Conservation (phyloP, 2,329 filamentous ascomycete species). For the Rhinocladiella mackenziei region DNA sequence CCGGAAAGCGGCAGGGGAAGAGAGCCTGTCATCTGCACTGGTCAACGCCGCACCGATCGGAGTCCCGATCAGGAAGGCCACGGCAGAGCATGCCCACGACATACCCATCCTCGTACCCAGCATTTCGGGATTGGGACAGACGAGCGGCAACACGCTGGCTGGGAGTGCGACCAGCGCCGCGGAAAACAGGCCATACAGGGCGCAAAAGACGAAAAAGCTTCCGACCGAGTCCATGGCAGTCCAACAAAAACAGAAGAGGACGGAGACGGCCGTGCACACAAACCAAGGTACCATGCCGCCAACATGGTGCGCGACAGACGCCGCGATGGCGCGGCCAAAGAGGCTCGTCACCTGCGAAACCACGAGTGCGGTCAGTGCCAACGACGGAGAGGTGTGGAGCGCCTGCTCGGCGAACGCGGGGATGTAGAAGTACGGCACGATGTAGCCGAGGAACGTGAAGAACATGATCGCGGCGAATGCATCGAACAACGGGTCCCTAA, state of each 20-base stretch:
- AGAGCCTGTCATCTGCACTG: no score
- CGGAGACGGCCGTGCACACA: not conserved
- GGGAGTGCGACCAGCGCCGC: not conserved
- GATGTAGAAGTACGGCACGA: not conserved
- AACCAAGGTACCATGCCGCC: not conserved
- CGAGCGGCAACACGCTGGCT: not conserved
- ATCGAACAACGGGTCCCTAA: not conserved
- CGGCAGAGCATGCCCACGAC: slow-evolving; percentile 45
- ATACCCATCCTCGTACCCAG: slow-evolving; percentile 47
- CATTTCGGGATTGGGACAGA: slow-evolving; percentile 31
- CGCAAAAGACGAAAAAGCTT: not conserved
- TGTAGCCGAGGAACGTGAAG: not conserved
- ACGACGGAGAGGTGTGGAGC: not conserved
- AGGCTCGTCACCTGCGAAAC: not conserved
- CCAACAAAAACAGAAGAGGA: not conserved
- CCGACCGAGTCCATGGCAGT: not conserved
- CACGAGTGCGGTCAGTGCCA: not conserved
- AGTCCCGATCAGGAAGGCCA: slow-evolving; percentile 46
- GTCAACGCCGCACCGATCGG: no score
- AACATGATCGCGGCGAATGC: not conserved
- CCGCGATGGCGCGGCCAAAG: not conserved
- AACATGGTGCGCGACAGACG: not conserved
- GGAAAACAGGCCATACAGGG: not conserved
- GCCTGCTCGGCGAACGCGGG: not conserved
- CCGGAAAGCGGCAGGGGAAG: no score